Conservation (phyloP, 176 grass and related monocot species). For the Guadua angustifolia region DNA sequence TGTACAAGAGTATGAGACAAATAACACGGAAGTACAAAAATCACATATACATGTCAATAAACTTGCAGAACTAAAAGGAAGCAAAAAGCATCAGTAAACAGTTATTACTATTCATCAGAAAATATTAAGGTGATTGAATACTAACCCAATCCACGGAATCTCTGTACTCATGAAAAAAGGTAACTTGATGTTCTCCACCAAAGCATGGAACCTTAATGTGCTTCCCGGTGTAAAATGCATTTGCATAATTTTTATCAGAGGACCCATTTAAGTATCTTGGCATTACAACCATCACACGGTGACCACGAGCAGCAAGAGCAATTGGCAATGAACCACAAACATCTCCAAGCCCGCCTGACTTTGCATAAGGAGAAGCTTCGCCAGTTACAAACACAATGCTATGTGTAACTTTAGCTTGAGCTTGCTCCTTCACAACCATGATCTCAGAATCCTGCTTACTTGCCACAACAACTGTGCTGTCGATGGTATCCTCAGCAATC, state of each 20-base stretch:
- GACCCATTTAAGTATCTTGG: constrained; percentile 84
- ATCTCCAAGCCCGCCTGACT: constrained; percentile 91
- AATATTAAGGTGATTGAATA: constrained; percentile 30
- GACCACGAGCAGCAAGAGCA: constrained; percentile 83
- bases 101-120: constrained; percentile 4
- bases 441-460: constrained; percentile 48
- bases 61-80: constrained; percentile 11
- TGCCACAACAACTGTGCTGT: constrained; percentile 27
- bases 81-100: constrained; percentile 11
- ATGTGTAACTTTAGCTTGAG: constrained; percentile 50
- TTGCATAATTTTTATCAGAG: constrained; percentile 61
- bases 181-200: constrained; percentile 75
- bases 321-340: constrained; percentile 96
- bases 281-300: constrained; percentile 95
- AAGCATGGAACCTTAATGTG: constrained; percentile 76
- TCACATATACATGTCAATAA: constrained; percentile 21
- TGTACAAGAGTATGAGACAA: background rate
- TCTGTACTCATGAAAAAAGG: constrained; percentile 87
- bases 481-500: constrained; percentile 18
- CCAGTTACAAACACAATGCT: constrained; percentile 84
- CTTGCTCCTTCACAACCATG: constrained; percentile 41
- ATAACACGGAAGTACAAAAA: constrained; percentile 21
- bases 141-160: constrained; percentile 91
- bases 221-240: constrained; percentile 55
- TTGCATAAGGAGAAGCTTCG: constrained; percentile 91